Evolutionary conservation across 2,329 filamentous ascomycete genomes (phyloP).

Genomic region (Colletotrichum echinochloae): DNA sequence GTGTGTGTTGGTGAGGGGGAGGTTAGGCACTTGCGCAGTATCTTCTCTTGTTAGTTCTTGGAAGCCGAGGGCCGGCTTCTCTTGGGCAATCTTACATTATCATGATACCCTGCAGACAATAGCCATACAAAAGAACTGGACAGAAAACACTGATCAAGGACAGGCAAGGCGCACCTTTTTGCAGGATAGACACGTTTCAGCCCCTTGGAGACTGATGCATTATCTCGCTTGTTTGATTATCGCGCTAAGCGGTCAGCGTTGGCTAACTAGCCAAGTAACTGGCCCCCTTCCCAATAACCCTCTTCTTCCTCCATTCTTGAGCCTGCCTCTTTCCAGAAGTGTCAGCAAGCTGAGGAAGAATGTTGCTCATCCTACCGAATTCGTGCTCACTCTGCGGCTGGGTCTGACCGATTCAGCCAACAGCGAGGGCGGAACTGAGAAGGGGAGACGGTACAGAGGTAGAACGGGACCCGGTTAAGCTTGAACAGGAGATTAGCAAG

Average conservation of each 20-base stretch:
- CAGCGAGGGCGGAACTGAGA: conserved; percentile 2
- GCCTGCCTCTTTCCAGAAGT: background rate
- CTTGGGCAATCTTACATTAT: conserved; percentile 38
- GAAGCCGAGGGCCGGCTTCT: conserved; percentile 23
- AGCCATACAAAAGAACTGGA: conserved; percentile 9
- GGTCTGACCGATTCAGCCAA: conserved; percentile 9
- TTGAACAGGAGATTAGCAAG: conserved; percentile 15
- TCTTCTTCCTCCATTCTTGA: conserved; percentile 11
- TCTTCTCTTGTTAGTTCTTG: conserved; percentile 22
- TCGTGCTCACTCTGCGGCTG: background rate
- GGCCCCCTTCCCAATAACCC: too few relatives aligned
- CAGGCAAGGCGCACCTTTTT: conserved; percentile 22
- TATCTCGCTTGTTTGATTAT: conserved; percentile 41
- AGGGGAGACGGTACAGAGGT: background rate
- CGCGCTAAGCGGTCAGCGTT: conserved; percentile 2
- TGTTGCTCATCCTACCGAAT: conserved; percentile 18
- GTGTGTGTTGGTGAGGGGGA: background rate
- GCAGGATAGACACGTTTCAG: conserved; percentile 30
- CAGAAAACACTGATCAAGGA: conserved; percentile 5
- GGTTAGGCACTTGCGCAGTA: background rate
- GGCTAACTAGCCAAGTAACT: conserved; percentile 23
- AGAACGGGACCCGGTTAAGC: conserved; percentile 20
- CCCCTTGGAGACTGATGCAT: conserved; percentile 35
- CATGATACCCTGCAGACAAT: conserved; percentile 40
- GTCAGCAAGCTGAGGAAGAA: conserved; percentile 7